Base-by-base conservation (phyloP, 371 early-diverging fungal species). In the Circinella umbellata region DNA sequence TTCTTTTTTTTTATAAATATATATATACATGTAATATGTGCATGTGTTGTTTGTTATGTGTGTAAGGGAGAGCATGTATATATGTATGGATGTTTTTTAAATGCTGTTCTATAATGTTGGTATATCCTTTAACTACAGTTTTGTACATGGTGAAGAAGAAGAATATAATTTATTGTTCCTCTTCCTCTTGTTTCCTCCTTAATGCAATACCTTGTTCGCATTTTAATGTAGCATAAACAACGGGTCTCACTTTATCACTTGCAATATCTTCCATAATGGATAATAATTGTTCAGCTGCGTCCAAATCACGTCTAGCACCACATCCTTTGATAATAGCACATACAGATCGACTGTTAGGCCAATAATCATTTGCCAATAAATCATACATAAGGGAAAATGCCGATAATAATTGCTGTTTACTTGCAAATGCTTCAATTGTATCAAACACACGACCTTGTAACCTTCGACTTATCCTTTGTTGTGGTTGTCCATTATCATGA, bases 351-450 rank as follows among this genome's bases (percentile, higher is more conserved):
- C 67, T 68, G 18, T 49, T 66, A 1, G 75, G 66, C 42, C 62
- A 59, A 49, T 70, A 66, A 4, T 71, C 75, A 42, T 55, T 36
- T 15, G 64, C 51, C 7, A 74, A 14, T 60, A 68, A 27, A 18
- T 74, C 75, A 39, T 70, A 74, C 17, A 59, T 61, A n/a, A 74
- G 34, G 10, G 75, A 59, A 17, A 74, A 42, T 3, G 71, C 70
- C 14, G 75, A 70, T 15, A 71, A n/a, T 18, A 74, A 20, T 39
- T 68, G 71, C 49, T 37, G 65, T 18, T 53, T 35, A 8, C 46
- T 51, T 10, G 75, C 68, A 55, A 68, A 68, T 7, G 38, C 64
- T 5, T 61, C 64, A 17, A 74, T 69, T 4, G 61, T 59, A 5
- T 61, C 34, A 57, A 51, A 53, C 0, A 74, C 48, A 20, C 49